Conservation (phyloP, 306 rosid genomes). For the Cucurbita moschata region DNA sequence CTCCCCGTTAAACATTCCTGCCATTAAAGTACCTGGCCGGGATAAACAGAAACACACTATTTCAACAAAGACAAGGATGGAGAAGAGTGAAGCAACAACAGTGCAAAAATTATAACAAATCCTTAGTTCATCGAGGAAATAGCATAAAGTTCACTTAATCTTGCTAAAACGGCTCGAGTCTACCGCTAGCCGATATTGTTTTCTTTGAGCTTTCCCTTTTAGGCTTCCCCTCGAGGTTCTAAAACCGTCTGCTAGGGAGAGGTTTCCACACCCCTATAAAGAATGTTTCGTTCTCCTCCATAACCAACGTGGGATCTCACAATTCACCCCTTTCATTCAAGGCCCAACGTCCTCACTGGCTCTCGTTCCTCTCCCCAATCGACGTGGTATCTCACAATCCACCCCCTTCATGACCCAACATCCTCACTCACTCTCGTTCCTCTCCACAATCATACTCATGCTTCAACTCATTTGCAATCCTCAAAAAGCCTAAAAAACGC, state of each 20-base stretch:
- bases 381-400: too few species aligned
- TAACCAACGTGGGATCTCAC: too few species aligned
- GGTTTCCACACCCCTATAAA: too few species aligned
- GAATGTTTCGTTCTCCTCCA: too few species aligned
- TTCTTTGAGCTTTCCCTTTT: too few species aligned
- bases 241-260: too few species aligned
- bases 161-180: not conserved
- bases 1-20: slow-evolving; percentile 24
- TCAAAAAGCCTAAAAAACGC: not conserved
- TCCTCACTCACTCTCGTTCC: not conserved
- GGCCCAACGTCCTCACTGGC: too few species aligned
- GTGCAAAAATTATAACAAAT: not conserved
- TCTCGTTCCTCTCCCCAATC: too few species aligned
- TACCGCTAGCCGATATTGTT: too few species aligned
- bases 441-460: not conserved
- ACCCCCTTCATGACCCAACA: not conserved
- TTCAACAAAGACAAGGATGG: not conserved
- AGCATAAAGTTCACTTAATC: not conserved
- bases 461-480: not conserved
- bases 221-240: too few species aligned
- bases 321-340: too few species aligned
- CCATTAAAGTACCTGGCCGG: not conserved
- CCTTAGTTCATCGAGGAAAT: not conserved
- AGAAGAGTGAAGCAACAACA: not conserved
- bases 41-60: not conserved